phyloP scores from a whole-genome alignment of 768 basidiomycete species.

The Lactarius tabidus region DNA sequence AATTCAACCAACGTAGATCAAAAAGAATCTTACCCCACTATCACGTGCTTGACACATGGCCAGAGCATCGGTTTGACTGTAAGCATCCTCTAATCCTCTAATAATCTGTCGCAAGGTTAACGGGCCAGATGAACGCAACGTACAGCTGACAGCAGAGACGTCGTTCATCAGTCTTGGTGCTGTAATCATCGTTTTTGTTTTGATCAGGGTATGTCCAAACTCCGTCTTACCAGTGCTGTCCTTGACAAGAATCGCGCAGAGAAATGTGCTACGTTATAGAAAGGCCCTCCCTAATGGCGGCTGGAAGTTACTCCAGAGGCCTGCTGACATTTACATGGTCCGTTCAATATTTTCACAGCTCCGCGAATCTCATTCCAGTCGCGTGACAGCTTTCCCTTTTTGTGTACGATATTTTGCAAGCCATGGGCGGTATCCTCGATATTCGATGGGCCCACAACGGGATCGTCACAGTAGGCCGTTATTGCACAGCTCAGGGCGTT shows the following conservation, averaged over 20 bases:
- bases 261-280: slow-evolving; percentile 17
- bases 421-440: slow-evolving; percentile 36
- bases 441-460: slow-evolving; percentile 37
- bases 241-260: not conserved
- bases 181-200: not conserved
- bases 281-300: not conserved
- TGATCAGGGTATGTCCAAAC: slow-evolving; percentile 14
- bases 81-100: not conserved
- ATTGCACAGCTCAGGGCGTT: slow-evolving; percentile 40
- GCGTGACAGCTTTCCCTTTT: slow-evolving; percentile 29
- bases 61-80: slow-evolving; percentile 24
- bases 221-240: not conserved
- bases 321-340: slow-evolving; percentile 41
- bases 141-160: slow-evolving; percentile 35
- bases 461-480: slow-evolving; percentile 18
- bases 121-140: not conserved
- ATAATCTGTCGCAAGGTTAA: not conserved
- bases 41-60: slow-evolving; percentile 33
- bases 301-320: slow-evolving; percentile 33
- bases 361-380: slow-evolving; percentile 14
- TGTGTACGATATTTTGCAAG: slow-evolving; percentile 30
- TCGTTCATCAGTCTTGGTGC: slow-evolving; percentile 21
- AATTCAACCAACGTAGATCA: not conserved
- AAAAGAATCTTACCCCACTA: not conserved
- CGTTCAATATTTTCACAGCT: not conserved